phyloP scores from a whole-genome alignment of 139 green algal species.

The Chlamydomonas schloesseri region DNA sequence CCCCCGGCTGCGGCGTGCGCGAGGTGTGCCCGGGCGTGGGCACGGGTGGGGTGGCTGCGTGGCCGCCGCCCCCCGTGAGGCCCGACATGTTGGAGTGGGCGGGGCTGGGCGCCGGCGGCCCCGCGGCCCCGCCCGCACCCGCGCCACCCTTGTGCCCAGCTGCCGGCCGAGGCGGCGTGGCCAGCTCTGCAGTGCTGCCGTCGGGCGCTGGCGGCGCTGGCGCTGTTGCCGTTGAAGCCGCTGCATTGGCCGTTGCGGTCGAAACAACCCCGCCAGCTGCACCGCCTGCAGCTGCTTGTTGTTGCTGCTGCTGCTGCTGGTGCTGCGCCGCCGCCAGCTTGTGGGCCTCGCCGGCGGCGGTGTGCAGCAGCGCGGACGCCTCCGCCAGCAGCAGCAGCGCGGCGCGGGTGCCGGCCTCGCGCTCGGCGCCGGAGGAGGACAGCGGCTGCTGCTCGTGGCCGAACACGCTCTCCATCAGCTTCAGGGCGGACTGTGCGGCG shows the following conservation, averaged over 20 bases:
- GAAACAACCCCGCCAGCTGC: no score
- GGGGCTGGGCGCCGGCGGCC: no score
- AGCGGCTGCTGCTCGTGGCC: conserved; percentile 24
- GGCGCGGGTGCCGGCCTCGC: conserved; percentile 9
- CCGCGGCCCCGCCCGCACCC: no score
- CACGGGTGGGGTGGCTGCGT: no score
- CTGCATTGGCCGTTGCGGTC: no score
- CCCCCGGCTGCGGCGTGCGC: neutral
- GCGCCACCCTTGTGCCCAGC: neutral
- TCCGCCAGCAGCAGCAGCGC: conserved; percentile 6
- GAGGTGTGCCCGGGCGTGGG: neutral
- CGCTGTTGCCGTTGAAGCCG: neutral
- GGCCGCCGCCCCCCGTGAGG: no score
- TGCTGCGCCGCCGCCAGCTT: neutral
- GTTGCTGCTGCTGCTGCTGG: neutral
- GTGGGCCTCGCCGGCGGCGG: neutral
- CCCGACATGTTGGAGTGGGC: no score
- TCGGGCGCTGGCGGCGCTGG: neutral
- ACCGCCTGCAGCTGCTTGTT: neutral
- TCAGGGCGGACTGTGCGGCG: conserved; percentile 37
- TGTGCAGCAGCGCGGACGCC: neutral
- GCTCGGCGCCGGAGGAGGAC: neutral
- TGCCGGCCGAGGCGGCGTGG: no score
- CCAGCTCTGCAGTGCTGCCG: neutral
- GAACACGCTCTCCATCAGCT: conserved; percentile 37